Evolutionary conservation across 2,329 filamentous ascomycete species (phyloP).

Genomic region (Fusarium begoniae): DNA sequence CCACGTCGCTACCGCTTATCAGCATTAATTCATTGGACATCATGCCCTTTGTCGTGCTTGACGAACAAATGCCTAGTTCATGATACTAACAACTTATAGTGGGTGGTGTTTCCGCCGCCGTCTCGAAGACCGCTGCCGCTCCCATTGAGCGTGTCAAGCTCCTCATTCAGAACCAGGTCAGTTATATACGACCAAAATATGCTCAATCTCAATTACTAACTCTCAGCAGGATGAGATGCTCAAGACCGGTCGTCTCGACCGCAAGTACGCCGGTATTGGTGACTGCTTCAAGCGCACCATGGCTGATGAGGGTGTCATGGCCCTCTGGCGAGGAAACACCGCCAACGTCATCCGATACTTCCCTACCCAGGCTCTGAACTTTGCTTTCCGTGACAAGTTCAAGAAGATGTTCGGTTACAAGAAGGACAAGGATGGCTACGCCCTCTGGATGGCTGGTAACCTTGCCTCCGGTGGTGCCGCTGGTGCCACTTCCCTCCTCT

Average conservation of each 20-base stretch:
- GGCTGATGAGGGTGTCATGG: slow-evolving; percentile 89
- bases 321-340: slow-evolving; percentile 99
- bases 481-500: slow-evolving; percentile 99
- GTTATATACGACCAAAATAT: slow-evolving; percentile 48
- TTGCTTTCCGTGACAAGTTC: slow-evolving; percentile 99
- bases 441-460: slow-evolving; percentile 99
- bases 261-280: slow-evolving; percentile 90
- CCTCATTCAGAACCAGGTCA: slow-evolving; percentile 99
- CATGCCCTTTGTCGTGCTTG: not conserved
- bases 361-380: slow-evolving; percentile 99
- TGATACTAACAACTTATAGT: slow-evolving; percentile 62
- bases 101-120: slow-evolving; percentile 99
- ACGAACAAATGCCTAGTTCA: slow-evolving; percentile 1
- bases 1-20: slow-evolving; percentile 21
- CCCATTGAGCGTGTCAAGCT: slow-evolving; percentile 99
- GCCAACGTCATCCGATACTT: slow-evolving; percentile 99
- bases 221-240: slow-evolving; percentile 94
- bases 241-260: slow-evolving; percentile 97
- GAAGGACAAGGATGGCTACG: slow-evolving; percentile 99
- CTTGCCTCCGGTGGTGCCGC: slow-evolving; percentile 98
- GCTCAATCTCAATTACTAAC: slow-evolving; percentile 44
- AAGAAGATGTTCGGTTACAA: slow-evolving; percentile 99
- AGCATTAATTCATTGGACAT: not conserved
- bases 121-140: slow-evolving; percentile 99
- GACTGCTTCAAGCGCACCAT: slow-evolving; percentile 97